phyloP scores from a whole-genome alignment of 305 asterid species.

The Salvia sclarea region DNA sequence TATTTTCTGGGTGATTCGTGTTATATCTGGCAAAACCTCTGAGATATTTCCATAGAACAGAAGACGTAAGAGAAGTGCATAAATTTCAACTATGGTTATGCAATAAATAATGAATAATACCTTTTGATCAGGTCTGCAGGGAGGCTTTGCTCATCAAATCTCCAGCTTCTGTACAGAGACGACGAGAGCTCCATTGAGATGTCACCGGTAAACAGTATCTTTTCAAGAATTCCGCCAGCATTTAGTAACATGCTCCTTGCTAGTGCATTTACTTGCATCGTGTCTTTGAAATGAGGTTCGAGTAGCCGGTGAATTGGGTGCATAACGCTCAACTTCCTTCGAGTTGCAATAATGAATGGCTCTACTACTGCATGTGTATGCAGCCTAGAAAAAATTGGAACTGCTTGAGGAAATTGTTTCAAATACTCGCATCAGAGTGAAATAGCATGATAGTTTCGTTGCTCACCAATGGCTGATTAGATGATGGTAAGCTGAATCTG shows the following conservation, averaged over 20 bases:
- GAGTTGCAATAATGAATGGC: slow-evolving; percentile 56
- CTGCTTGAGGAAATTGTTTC: background rate
- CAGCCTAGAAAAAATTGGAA: slow-evolving; percentile 36
- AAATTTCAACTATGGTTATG: background rate
- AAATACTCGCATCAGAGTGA: slow-evolving; percentile 6
- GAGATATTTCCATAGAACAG: slow-evolving; percentile 28
- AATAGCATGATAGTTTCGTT: background rate
- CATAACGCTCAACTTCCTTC: slow-evolving; percentile 50
- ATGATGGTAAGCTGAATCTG: slow-evolving; percentile 51
- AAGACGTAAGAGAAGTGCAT: slow-evolving; percentile 6
- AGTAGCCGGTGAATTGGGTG: slow-evolving; percentile 52
- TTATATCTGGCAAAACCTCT: slow-evolving; percentile 49
- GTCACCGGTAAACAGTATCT: slow-evolving; percentile 42
- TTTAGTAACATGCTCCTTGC: slow-evolving; percentile 42
- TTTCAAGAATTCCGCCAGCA: slow-evolving; percentile 53
- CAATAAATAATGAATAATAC: slow-evolving; percentile 29
- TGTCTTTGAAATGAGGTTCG: slow-evolving; percentile 50
- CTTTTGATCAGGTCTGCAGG: slow-evolving; percentile 53
- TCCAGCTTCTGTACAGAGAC: slow-evolving; percentile 49
- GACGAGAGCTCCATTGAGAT: slow-evolving; percentile 53
- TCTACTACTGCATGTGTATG: slow-evolving; percentile 53
- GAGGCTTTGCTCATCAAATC: slow-evolving; percentile 60
- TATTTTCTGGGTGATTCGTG: slow-evolving; percentile 39
- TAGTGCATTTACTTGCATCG: slow-evolving; percentile 49
- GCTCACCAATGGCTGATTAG: slow-evolving; percentile 51